Conservation (phyloP, 768 basidiomycete genomes). For the Suillus variegatus region DNA sequence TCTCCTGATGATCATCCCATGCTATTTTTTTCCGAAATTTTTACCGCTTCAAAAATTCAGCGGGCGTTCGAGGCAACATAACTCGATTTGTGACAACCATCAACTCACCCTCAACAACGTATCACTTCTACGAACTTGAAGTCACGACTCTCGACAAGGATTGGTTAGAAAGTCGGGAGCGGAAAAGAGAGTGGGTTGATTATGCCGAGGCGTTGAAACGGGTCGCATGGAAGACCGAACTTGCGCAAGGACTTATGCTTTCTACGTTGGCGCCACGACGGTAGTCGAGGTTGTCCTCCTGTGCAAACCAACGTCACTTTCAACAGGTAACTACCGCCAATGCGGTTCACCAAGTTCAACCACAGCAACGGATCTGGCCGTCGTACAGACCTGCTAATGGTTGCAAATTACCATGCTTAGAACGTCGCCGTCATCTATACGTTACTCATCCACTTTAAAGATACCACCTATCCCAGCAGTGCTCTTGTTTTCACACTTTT, state of each 20-base stretch:
- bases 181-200: slow-evolving; percentile 86
- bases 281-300: slow-evolving; percentile 27
- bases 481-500: slow-evolving; percentile 14
- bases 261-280: slow-evolving; percentile 68
- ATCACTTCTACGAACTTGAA: slow-evolving; percentile 91
- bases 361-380: slow-evolving; percentile 7
- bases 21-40: slow-evolving; percentile 35
- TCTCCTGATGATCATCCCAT: slow-evolving; percentile 64
- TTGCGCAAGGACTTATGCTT: slow-evolving; percentile 71
- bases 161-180: slow-evolving; percentile 81
- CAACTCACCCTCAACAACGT: slow-evolving; percentile 74
- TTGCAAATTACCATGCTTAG: slow-evolving; percentile 15
- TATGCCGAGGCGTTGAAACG: slow-evolving; percentile 76
- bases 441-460: slow-evolving; percentile 27
- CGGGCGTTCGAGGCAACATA: slow-evolving; percentile 85
- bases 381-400: slow-evolving; percentile 18
- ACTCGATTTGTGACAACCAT: slow-evolving; percentile 85
- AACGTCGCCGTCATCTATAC: slow-evolving; percentile 27
- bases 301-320: slow-evolving; percentile 1
- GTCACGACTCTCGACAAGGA: slow-evolving; percentile 73
- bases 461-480: slow-evolving; percentile 26
- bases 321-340: slow-evolving; percentile 12
- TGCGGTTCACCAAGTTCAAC: slow-evolving; percentile 11
- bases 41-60: slow-evolving; percentile 44
- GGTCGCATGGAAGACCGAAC: slow-evolving; percentile 83